Evolutionary conservation across 768 basidiomycete species (phyloP), one percentile per base, ranked within the genome.

Genomic region (Podaxis sp.): DNA sequence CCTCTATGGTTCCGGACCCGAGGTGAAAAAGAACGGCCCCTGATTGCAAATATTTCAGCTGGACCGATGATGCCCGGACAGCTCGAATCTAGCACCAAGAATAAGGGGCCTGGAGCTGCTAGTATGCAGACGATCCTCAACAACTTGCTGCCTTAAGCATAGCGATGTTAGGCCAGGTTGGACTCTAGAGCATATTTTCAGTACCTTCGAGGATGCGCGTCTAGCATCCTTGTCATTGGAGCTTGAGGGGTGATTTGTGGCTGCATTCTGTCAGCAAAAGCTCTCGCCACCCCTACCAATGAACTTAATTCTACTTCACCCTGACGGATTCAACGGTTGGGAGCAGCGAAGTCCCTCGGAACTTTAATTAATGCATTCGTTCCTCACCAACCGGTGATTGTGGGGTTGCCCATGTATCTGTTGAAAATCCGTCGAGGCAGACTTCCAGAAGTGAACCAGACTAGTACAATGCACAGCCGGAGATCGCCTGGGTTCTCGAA

Each of bases 291-390:
- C 61, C 61, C 53, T 61, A 52, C 30, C 46, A 15, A 13, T 24
- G n/a, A 55, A 48, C 54, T 53, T 48, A 26, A 22, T 54, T 49
- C 44, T 55, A 15, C 19, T 22, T 49, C 30, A 48, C 61, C 52
- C 61, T 55, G 61, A 52, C 61, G 61, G 53, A 38, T 17, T 54
- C 44, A 55, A 48, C 61, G 61, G 61, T 46, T 44, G 42, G 19
- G n/a, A 44, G 42, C 17, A 7, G 42, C 6, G 17, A 44, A 44
- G 42, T 17, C 19, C 19, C 42, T 19, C 15, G n/a, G 5, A 6
- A 7, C n/a, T 19, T 19, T 46, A 52, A 59, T 59, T 59, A 51
- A 39, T 51, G 58, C 48, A 33, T 39, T 22, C 26, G 12, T 30
- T 36, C 33, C 33, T 13, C 46, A 58, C 44, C 17, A 30, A 59